Base-by-base conservation (phyloP, 1,139 yeast species). In the Blastobotrys capitulatus region DNA sequence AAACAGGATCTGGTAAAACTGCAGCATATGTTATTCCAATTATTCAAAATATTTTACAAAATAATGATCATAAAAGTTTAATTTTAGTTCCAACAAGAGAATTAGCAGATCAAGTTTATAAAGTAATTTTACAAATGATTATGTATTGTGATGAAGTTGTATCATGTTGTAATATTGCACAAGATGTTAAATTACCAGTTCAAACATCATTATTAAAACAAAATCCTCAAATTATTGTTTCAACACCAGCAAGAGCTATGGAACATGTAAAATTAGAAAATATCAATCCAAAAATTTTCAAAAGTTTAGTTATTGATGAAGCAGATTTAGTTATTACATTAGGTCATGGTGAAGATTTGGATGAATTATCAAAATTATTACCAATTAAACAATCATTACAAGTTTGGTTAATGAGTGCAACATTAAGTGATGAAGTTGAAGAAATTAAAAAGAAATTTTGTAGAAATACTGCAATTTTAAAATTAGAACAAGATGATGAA, bases 361-460 rank as follows among this genome's bases (percentile, higher is more conserved):
- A 76, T 49, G 65, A 65, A 20, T 75, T 92, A 54, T 77, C 84
- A 15, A 74, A 75, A 22, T 77, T 71, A 55, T 70, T 88, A 55
- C 92, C 94, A 12, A 74, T 82, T 49, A 82, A 81, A 64, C 83
- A 83, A 59, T 82, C 83, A 50, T 72, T 88, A 58, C 98, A 94
- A 69, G 83, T 95, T 1, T 90, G 89, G 70, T 73, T 94, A 57
- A 92, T 92, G 97, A 87, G 96, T 66, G 99, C 99, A 1, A 94
- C 98, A 2, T 72, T 94, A 52, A 86, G 83, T 63, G 95, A 87
- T 46, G 97, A 92, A 54, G 79, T 90, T 55, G 82, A 86, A 53
- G 80, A 78, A 43, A 71, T 94, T 60, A 92, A 92, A 67, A 65
- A 72, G 42, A 77, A 79, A 61, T 89, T 86, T 65, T 92, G 97